These are phyloP conservation scores for Colletotrichum siamense DNA, from an alignment of 2,329 filamentous ascomycete genomes.

Conservation along the genomic window DNA sequence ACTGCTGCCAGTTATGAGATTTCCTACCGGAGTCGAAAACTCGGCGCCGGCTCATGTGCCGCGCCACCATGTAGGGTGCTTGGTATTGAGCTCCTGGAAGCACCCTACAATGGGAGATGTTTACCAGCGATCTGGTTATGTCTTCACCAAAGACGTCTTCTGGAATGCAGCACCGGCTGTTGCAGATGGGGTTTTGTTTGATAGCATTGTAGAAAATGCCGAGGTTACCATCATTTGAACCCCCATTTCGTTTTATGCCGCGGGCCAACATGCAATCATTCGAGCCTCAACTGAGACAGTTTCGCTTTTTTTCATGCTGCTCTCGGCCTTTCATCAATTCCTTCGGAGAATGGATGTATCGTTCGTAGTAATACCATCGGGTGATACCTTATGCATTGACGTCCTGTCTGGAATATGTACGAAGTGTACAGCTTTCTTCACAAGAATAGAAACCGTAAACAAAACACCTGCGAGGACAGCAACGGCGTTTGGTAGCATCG, in stretches of 20 bases:
- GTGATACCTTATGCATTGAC: background rate
- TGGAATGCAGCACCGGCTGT: background rate
- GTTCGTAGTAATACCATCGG: rapidly evolving
- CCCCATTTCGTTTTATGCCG: background rate
- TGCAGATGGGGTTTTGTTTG: background rate
- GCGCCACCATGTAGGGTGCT: background rate
- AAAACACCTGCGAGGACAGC: background rate
- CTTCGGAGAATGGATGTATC: background rate
- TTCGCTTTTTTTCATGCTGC: background rate
- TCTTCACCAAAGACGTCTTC: background rate
- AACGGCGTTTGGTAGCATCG: background rate
- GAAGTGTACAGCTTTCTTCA: rapidly evolving
- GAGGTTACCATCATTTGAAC: background rate
- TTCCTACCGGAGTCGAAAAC: background rate
- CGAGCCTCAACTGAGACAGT: background rate
- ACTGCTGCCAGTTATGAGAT: background rate
- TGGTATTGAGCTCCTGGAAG: background rate
- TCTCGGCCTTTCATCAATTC: background rate
- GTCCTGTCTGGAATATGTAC: background rate
- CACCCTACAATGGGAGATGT: background rate
- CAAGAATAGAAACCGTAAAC: background rate
- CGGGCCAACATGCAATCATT: background rate
- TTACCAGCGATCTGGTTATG: background rate
- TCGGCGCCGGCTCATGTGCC: background rate
- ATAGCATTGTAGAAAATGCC: background rate